Conservation (phyloP, 306 rosid genomes). For the Ziziphus jujuba region DNA sequence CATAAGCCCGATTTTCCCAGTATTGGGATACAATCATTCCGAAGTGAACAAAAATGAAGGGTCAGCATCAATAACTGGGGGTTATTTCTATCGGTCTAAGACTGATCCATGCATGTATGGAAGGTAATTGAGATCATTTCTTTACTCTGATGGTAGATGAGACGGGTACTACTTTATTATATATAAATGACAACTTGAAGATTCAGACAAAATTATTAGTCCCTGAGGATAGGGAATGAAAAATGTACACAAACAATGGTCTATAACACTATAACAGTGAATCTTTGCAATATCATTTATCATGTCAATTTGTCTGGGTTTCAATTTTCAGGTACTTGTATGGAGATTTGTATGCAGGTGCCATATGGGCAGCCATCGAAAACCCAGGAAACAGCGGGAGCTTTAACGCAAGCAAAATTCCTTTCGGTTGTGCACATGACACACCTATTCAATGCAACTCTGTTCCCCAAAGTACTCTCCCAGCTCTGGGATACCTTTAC, state of each 20-base stretch:
- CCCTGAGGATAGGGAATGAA: neutral
- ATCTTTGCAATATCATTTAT: neutral
- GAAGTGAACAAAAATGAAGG: conserved; percentile 68
- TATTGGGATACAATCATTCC: conserved; percentile 79
- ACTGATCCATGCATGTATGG: conserved; percentile 94
- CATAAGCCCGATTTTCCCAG: conserved; percentile 60
- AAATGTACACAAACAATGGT: neutral
- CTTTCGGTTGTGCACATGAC: conserved; percentile 70
- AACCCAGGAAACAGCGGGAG: conserved; percentile 77
- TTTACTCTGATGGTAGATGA: neutral
- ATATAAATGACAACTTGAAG: neutral
- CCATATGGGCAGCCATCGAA: conserved; percentile 75
- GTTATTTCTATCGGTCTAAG: conserved; percentile 77
- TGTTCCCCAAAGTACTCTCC: conserved; percentile 51
- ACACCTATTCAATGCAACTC: conserved; percentile 60
- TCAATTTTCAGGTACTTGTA: conserved; percentile 59
- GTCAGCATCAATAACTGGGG: conserved; percentile 84
- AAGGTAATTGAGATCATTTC: conserved; percentile 46
- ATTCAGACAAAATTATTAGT: neutral
- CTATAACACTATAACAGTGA: neutral
- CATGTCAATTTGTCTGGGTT: neutral
- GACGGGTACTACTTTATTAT: neutral
- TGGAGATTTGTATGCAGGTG: conserved; percentile 73
- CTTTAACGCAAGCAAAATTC: conserved; percentile 48
- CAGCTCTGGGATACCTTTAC: conserved; percentile 63